A percentile compares a stretch with the other conserved stretches of the same genome.
phyloP scores from a whole-genome alignment of 306 rosid species.

The Casuarina cunninghamiana region DNA sequence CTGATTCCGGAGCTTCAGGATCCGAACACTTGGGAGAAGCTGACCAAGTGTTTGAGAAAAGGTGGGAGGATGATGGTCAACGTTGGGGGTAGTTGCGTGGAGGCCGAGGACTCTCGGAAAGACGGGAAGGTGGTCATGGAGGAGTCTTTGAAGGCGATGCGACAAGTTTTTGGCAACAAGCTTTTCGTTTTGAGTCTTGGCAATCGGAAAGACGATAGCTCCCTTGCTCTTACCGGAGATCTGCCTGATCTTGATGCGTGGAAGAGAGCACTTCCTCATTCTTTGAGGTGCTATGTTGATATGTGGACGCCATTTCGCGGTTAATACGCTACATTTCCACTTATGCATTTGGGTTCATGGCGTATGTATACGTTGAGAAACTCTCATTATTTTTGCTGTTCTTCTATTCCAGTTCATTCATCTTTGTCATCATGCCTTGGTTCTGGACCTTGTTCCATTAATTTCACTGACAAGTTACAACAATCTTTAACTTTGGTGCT shows the following conservation, averaged over 20 bases:
- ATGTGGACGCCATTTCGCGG: conserved; percentile 13
- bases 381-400: neutral
- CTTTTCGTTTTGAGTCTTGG: conserved; percentile 65
- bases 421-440: neutral
- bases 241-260: conserved; percentile 49
- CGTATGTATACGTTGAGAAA: neutral
- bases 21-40: conserved; percentile 61
- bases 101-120: conserved; percentile 62
- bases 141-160: conserved; percentile 72
- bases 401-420: neutral
- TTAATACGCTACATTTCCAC: neutral
- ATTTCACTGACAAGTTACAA: no score
- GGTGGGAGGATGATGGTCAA: conserved; percentile 93
- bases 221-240: conserved; percentile 80
- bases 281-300: conserved; percentile 49
- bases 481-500: no score
- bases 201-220: conserved; percentile 70
- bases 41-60: conserved; percentile 58
- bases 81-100: conserved; percentile 94
- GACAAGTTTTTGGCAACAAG: conserved; percentile 43
- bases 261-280: conserved; percentile 53
- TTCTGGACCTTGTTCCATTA: neutral
- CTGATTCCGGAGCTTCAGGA: conserved; percentile 84
- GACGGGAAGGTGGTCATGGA: conserved; percentile 68
- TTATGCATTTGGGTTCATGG: neutral